Conservation (phyloP, 345 rosid species). For the Carallia pectinifolia region DNA sequence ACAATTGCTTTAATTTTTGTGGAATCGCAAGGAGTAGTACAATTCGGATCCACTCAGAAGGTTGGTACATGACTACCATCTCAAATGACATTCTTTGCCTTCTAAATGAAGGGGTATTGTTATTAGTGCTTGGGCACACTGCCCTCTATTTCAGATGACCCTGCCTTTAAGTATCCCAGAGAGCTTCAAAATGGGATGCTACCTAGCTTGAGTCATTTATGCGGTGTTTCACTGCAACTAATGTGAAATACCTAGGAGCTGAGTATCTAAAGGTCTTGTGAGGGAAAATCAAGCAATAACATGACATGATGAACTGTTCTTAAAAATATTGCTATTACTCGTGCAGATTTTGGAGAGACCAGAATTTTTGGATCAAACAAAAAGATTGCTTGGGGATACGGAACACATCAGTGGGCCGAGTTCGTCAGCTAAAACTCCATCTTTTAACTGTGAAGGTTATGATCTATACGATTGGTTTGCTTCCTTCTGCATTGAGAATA, state of each 20-base stretch:
- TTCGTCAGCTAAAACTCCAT: slow-evolving; percentile 26
- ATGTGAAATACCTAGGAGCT: not conserved
- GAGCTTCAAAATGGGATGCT: not conserved
- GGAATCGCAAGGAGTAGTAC: slow-evolving; percentile 63
- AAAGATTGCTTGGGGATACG: slow-evolving; percentile 38
- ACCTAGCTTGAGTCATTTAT: not conserved
- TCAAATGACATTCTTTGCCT: slow-evolving; percentile 1
- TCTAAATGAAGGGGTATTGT: too few relatives aligned
- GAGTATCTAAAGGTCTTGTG: too few relatives aligned
- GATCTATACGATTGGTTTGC: slow-evolving; percentile 58
- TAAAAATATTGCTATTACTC: slow-evolving; percentile 9
- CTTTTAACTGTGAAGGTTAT: slow-evolving; percentile 36
- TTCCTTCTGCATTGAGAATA: slow-evolving; percentile 44
- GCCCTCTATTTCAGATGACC: not conserved
- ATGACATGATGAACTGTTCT: not conserved
- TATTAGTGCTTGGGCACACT: not conserved
- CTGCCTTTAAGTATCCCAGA: too few relatives aligned
- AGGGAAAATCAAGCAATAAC: too few relatives aligned
- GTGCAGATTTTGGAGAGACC: slow-evolving; percentile 61
- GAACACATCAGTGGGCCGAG: slow-evolving; percentile 21
- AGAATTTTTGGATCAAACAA: slow-evolving; percentile 54
- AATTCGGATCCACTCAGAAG: slow-evolving; percentile 80
- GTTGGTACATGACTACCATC: slow-evolving; percentile 36
- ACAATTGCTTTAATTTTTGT: slow-evolving; percentile 67
- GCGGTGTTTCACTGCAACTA: not conserved